Base-by-base conservation (phyloP, 306 rosid species). In the Inga leiocalycina region DNA sequence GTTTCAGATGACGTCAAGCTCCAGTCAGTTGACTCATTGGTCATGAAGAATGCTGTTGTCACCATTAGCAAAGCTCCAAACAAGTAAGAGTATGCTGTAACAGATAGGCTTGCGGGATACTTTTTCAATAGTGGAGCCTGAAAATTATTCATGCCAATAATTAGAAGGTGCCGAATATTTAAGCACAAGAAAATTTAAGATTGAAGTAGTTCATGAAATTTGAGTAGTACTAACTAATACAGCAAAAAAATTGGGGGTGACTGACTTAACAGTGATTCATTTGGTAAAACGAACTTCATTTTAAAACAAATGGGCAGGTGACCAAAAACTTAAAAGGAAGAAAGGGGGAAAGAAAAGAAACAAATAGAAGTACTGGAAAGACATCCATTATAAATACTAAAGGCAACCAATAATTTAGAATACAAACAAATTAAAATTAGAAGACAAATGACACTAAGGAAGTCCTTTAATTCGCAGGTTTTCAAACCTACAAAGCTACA, bases 101-200 rank as follows among this genome's bases (percentile, higher is more conserved):
- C 96, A 67, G 99, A 92, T 62, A 96, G 84, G 85, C 84, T 96
- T 66, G 97, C 94, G 30, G 98, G 98, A 88, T 96, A 96, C 84
- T 85, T 96, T 78, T 91, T 92, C 43, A 96, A 88, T 80, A 96
- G 78, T 67, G 96, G 97, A 70, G 98, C 99, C 99, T 96, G 95
- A 48, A 95, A 84, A 69, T 54, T 81, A 43, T 83, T 71, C 85
- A 85, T 17, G 66, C 39, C 20, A 71, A 48, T 37, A 83, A 67
- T 78, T 78, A 56, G 70, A 76, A 62, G 67, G 52, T 56, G 49
- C 57, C 57, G 27, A 48, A 76, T 30, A 59, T 62, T 84, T 84
- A 84, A 79, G 59, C 15, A 80, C 52, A 44, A 78, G 66, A 68
- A 16, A 37, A 75, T 39, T 34, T 54, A 27, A 79, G 61, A 62